Evolutionary conservation across 345 rosid species (phyloP), one percentile per base, ranked within the genome.

Genomic region (Lepidium didymum): DNA sequence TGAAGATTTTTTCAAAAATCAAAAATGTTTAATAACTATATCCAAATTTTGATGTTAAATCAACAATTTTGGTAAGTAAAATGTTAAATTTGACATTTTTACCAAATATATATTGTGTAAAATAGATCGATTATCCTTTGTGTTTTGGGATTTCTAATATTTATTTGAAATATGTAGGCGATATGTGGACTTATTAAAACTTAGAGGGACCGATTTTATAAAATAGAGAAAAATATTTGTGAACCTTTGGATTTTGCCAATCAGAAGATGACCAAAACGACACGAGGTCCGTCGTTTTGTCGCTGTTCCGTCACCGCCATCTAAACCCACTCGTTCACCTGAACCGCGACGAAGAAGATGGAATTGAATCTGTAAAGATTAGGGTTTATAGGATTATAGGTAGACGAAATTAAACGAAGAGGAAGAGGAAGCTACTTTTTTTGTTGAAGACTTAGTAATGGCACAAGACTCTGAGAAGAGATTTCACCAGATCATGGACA

Each of bases 401-500:
- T 47, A 38, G 19, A 56, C 2, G 29, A 41, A 23, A 29, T 1
- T 8, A 40, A 23, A 12, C 14, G 43, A 50, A 4, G 14, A 43
- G 25, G 23, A 27, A 41, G 56, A 63, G 1, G 46, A 50, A 58
- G 33, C 15, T 67, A 35, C 40, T 8, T 34, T 34, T 34, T 8
- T 34, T 3, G n/a, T 34, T 3, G 37, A 44, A 43, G 61, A 37
- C 47, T 55, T 7, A 64, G 44, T 29, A 9, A 92, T 90, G 96
- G 83, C 84, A 23, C 80, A 78, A 52, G 92, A 90, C 63, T 77
- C 89, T 6, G 94, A 90, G 87, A 88, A 86, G 87, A 81, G 85
- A 68, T 88, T 92, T 46, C 86, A 85, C 67, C 85, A 91, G 13
- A 82, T 93, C 75, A 90, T 93, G 96, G 88, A 90, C 67, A 88